phyloP scores from a whole-genome alignment of 108 stramenopile genomes.

The Cyclotella choctawhatcheeana region DNA sequence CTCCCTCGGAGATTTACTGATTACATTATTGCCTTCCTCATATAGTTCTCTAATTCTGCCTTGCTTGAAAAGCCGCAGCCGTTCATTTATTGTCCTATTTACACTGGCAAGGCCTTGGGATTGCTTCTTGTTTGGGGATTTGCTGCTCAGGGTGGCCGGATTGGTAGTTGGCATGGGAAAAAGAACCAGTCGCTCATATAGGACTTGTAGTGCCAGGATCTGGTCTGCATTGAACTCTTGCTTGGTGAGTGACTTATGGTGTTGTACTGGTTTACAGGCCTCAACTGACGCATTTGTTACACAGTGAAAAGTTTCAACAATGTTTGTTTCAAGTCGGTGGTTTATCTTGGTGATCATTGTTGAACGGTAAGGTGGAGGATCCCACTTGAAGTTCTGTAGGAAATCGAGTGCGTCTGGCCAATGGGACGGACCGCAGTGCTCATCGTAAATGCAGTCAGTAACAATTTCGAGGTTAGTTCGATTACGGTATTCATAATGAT shows the following conservation, averaged over 20 bases:
- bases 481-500: background rate
- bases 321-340: background rate
- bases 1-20: background rate
- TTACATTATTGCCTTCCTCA: background rate
- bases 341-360: background rate
- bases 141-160: background rate
- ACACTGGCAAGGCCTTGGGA: background rate
- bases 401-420: background rate
- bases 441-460: no score
- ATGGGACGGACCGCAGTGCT: background rate
- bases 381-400: background rate
- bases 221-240: no score
- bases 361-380: background rate
- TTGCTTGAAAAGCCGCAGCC: background rate
- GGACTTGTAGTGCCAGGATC: no score
- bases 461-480: no score
- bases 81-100: background rate
- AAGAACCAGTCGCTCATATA: background rate
- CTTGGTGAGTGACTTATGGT: no score
- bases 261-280: no score
- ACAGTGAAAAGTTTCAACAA: background rate
- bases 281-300: background rate
- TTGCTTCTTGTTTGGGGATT: background rate
- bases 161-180: background rate
- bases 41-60: background rate